Percentiles rank a stretch among this genome's conserved stretches.
Conservation (phyloP, 2,329 filamentous ascomycete species). For the Colletotrichum somersetense region DNA sequence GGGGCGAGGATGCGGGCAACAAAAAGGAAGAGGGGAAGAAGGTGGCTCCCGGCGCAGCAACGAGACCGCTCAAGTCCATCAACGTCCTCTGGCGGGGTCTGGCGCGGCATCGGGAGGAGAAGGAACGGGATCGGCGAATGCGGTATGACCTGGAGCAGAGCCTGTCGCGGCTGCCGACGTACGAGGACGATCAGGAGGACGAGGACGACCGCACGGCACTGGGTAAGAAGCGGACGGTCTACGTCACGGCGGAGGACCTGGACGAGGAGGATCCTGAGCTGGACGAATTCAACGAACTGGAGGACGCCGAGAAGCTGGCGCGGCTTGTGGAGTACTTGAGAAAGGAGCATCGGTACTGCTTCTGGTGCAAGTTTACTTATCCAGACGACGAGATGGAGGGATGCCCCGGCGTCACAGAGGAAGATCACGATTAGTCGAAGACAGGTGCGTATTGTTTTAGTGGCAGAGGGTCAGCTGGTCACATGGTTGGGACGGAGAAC, state of each 20-base stretch:
- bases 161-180: constrained; percentile 72
- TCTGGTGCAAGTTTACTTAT: constrained; percentile 94
- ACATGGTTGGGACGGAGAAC: background rate
- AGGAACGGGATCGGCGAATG: constrained; percentile 75
- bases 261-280: constrained; percentile 86
- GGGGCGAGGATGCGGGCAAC: constrained; percentile 34
- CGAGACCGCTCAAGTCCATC: constrained; percentile 72
- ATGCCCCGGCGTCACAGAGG: constrained; percentile 88
- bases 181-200: constrained; percentile 76
- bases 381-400: constrained; percentile 81
- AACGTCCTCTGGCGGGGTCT: constrained; percentile 86
- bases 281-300: constrained; percentile 80
- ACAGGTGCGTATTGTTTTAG: background rate
- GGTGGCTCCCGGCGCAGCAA: constrained; percentile 49
- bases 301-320: constrained; percentile 74
- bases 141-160: constrained; percentile 75
- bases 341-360: constrained; percentile 83
- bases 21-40: constrained; percentile 48
- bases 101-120: constrained; percentile 76
- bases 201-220: constrained; percentile 78
- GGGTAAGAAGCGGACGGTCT: constrained; percentile 66
- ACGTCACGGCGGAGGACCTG: constrained; percentile 74
- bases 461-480: background rate
- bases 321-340: constrained; percentile 78
- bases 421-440: constrained; percentile 74